These are phyloP conservation scores for Chaetothyriales sp. DNA, from an alignment of 2,329 filamentous ascomycete genomes.

Conservation along the genomic window DNA sequence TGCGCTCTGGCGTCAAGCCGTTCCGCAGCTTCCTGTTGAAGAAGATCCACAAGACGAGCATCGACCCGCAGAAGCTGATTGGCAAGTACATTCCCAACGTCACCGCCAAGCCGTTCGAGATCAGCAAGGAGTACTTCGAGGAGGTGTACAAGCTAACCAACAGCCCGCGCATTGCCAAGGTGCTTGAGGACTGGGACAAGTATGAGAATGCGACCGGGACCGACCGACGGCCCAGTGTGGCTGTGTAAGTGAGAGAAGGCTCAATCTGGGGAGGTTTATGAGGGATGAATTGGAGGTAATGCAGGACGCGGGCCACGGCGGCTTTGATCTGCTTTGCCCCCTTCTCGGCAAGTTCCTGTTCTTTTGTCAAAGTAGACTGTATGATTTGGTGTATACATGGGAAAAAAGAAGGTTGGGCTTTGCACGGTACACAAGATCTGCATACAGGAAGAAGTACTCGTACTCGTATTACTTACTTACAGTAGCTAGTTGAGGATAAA, in stretches of 20 bases:
- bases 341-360: not conserved
- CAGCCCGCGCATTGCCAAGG: conserved; percentile 40
- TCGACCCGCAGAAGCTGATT: conserved; percentile 89
- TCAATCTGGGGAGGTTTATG: not conserved
- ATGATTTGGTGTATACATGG: not conserved
- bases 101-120: conserved; percentile 83
- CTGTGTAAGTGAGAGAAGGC: no score
- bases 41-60: conserved; percentile 99
- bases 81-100: conserved; percentile 99
- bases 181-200: conserved; percentile 71
- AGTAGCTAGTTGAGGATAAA: no score
- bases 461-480: no score
- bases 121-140: conserved; percentile 98
- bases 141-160: conserved; percentile 94
- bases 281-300: not conserved
- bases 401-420: not conserved
- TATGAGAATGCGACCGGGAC: conserved; percentile 33
- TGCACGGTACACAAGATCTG: not conserved
- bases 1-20: conserved; percentile 95
- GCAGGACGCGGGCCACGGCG: no score
- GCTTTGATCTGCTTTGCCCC: not conserved
- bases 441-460: no score
- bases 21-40: conserved; percentile 97
- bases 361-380: not conserved
- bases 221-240: not conserved